Base-by-base conservation (phyloP, 192 early-diverging fungal genomes). In the Coemansia sp. region DNA sequence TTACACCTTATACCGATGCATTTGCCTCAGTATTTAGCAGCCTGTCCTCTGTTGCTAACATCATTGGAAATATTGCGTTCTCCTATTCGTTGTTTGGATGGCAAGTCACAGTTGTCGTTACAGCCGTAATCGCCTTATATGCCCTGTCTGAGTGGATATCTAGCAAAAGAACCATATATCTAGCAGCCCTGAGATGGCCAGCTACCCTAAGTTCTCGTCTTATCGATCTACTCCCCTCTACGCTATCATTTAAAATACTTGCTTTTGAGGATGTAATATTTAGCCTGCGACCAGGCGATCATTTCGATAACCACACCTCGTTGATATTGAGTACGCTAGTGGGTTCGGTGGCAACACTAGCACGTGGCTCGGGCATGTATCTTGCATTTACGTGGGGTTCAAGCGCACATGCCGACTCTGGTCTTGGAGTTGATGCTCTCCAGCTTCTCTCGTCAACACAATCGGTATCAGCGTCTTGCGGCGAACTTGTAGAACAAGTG, bases 231-330 rank as follows among this genome's bases (percentile, higher is more conserved):
- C 4, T 75, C 7, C 67, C 73, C 16, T 57, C 58, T n/a, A 8
- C 69, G 19, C 24, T 31, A 3, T 22, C 67, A n/a, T 64, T 69
- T 64, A 75, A 75, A 41, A 58, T 69, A 53, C 47, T 65, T 23
- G 58, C 62, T 9, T 25, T 64, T 49, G 73, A 75, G 23, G 62
- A 60, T 21, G 8, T 47, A 3, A 12, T 75, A 10, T 65, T 75
- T 22, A 27, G 31, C 16, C 16, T 58, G 9, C 47, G 31, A 10
- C 48, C 58, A 9, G 34, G 51, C 25, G 73, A 75, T 26, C 50
- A 61, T 18, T 53, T 62, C 41, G 63, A 75, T 22, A 41, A 67
- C 55, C 71, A 48, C 21, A 16, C 32, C 24, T 49, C 68, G 2
- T 16, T 26, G 2, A 55, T 24, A 7, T 28, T 75, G 14, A 24